These are phyloP conservation scores for Penicillium occitanis DNA, from an alignment of 2,329 filamentous ascomycete species.

Conservation along the genomic window DNA sequence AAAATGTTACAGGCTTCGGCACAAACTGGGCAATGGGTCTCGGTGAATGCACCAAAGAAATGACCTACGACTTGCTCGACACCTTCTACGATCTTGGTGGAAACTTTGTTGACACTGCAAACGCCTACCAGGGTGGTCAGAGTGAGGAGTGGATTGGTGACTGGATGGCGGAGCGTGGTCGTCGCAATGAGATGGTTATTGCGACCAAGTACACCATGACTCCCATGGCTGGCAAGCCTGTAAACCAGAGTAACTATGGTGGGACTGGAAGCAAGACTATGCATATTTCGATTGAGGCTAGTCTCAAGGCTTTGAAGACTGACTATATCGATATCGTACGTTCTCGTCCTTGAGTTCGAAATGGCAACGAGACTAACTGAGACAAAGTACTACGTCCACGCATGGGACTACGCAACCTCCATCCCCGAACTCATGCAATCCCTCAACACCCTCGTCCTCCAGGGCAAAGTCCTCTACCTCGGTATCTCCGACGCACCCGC, in stretches of 20 bases:
- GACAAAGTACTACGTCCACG: conserved; percentile 58
- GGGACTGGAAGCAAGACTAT: conserved; percentile 39
- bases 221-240: conserved; percentile 32
- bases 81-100: conserved; percentile 50
- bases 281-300: conserved; percentile 29
- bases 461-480: conserved; percentile 66
- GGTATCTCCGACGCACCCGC: conserved; percentile 69
- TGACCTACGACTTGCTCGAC: conserved; percentile 49
- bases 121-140: conserved; percentile 50
- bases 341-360: neutral
- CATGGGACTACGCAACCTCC: conserved; percentile 66
- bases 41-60: conserved; percentile 49
- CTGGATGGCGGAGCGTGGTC: conserved; percentile 48
- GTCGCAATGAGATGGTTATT: conserved; percentile 54
- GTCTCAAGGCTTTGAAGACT: conserved; percentile 36
- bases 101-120: conserved; percentile 56
- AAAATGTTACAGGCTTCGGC: conserved; percentile 25
- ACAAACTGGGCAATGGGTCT: conserved; percentile 28
- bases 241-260: conserved; percentile 42
- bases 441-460: conserved; percentile 59
- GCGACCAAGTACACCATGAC: conserved; percentile 54
- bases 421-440: conserved; percentile 68
- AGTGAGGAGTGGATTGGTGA: conserved; percentile 53
- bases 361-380: neutral
- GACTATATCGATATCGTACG: conserved; percentile 37